phyloP scores from a whole-genome alignment of 2,329 filamentous ascomycete species.

The Ophiostoma triangulosporum region DNA sequence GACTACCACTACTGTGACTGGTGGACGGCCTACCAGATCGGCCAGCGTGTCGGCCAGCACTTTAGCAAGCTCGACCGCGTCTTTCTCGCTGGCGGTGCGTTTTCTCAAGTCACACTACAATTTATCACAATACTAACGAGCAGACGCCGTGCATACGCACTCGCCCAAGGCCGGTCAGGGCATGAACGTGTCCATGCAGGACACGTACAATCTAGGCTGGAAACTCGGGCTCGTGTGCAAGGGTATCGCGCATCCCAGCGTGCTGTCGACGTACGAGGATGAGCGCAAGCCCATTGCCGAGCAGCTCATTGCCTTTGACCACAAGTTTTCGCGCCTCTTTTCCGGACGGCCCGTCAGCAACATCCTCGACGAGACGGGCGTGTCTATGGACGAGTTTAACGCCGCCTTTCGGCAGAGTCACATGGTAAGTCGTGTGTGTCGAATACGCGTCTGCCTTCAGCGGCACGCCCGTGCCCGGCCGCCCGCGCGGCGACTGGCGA shows the following conservation, averaged over 20 bases:
- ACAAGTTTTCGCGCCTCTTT: conserved; percentile 34
- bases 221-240: conserved; percentile 27
- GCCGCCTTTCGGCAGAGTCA: conserved; percentile 5
- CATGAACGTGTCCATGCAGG: conserved; percentile 50
- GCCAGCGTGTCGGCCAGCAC: conserved; percentile 36
- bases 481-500: too few relatives aligned
- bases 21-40: conserved; percentile 43
- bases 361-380: conserved; percentile 40
- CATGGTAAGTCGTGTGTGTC: too few relatives aligned
- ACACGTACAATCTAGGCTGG: conserved; percentile 34
- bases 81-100: conserved; percentile 37
- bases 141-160: conserved; percentile 33
- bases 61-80: conserved; percentile 37
- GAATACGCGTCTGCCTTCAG: too few relatives aligned
- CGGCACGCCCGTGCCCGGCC: too few relatives aligned
- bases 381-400: conserved; percentile 41
- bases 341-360: conserved; percentile 38
- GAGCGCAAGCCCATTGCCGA: conserved; percentile 42
- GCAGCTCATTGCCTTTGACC: conserved; percentile 44
- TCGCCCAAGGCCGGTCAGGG: conserved; percentile 43
- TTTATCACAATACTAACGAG: background rate
- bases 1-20: conserved; percentile 41
- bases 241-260: conserved; percentile 19
- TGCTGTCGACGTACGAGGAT: conserved; percentile 29
- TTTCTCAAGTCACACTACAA: background rate